Evolutionary conservation across 768 basidiomycete genomes (phyloP).

Genomic region (Podaxis sp.): DNA sequence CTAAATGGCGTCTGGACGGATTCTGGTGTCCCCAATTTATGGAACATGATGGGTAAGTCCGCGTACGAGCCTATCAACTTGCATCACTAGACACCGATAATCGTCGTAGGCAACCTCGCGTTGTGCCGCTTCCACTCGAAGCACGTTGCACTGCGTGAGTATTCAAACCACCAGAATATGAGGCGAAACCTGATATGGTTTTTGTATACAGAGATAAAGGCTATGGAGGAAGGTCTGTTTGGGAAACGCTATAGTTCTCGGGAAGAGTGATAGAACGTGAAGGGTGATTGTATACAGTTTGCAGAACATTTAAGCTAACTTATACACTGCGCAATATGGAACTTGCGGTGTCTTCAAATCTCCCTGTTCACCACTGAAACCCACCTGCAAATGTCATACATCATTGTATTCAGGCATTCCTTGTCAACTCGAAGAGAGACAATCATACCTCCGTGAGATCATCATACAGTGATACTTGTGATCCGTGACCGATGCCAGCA

Average conservation of each 20-base stretch:
- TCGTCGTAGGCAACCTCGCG: conserved; percentile 50
- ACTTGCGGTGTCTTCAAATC: no score
- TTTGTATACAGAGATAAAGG: conserved; percentile 59
- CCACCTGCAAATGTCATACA: no score
- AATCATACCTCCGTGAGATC: no score
- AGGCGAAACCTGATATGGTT: not conserved
- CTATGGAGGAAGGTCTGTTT: conserved; percentile 42
- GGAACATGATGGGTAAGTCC: conserved; percentile 59
- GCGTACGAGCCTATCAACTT: not conserved
- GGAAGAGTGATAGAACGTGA: not conserved
- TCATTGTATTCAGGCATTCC: no score
- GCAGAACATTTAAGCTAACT: no score
- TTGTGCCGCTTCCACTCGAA: conserved; percentile 67
- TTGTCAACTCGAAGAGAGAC: no score
- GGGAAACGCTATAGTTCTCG: conserved; percentile 6
- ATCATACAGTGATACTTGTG: no score
- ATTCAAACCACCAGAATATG: not conserved
- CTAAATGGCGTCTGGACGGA: conserved; percentile 47
- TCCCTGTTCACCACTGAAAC: no score
- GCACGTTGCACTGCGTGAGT: conserved; percentile 65
- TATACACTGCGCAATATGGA: no score
- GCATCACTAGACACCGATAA: not conserved
- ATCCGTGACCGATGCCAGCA: no score
- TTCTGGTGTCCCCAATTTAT: conserved; percentile 50
- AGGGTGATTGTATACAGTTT: no score